Evolutionary conservation across 2,329 filamentous ascomycete genomes (phyloP).

Genomic region (Fusarium domesticum): DNA sequence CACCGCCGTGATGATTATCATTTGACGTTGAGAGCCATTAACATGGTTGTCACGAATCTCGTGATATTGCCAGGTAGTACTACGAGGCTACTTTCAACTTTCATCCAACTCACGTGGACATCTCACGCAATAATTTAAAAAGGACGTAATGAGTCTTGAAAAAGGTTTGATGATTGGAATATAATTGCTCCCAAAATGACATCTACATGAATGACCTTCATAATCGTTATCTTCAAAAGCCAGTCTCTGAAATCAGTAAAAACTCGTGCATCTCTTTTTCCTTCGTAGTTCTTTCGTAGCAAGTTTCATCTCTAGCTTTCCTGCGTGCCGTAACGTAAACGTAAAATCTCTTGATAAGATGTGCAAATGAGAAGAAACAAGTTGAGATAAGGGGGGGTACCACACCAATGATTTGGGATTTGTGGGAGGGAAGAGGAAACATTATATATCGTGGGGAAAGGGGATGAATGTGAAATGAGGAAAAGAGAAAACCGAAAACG

Average conservation of each 20-base stretch:
- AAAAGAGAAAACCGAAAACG: constrained; percentile 20
- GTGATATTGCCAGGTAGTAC: no score
- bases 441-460: constrained; percentile 13
- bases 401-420: background rate
- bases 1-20: no score
- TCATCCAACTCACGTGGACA: no score
- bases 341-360: constrained; percentile 13
- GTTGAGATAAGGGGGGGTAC: constrained; percentile 1
- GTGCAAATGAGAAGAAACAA: constrained; percentile 11
- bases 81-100: no score
- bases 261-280: constrained; percentile 21
- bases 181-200: no score
- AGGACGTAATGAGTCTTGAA: no score
- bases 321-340: constrained; percentile 20
- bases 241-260: background rate
- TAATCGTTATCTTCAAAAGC: background rate
- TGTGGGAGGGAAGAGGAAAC: constrained; percentile 1
- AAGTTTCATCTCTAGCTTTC: constrained; percentile 20
- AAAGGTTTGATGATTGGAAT: no score
- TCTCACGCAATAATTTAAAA: no score
- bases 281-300: constrained; percentile 13
- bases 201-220: no score
- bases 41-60: no score
- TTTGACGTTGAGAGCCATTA: no score
- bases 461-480: constrained; percentile 2